A percentile compares a stretch with the other conserved stretches of the same genome.
phyloP scores from a whole-genome alignment of 345 rosid genomes.

The Boechera stricta region DNA sequence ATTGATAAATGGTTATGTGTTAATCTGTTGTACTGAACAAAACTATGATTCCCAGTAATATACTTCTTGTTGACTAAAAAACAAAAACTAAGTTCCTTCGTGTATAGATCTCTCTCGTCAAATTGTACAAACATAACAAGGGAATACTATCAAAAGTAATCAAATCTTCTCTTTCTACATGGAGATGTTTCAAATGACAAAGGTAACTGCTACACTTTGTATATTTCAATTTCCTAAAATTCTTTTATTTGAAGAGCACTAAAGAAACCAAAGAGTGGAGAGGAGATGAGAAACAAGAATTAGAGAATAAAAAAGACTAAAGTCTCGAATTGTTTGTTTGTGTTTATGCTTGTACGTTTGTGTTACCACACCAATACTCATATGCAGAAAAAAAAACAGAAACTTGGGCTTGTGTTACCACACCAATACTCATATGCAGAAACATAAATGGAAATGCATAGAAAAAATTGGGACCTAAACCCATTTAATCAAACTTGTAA shows the following conservation, averaged over 20 bases:
- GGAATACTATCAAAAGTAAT: neutral
- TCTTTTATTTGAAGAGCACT: neutral
- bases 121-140: neutral
- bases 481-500: neutral
- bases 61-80: too few species aligned
- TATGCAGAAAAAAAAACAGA: neutral
- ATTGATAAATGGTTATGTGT: too few species aligned
- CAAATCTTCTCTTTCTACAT: neutral
- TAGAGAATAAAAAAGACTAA: neutral
- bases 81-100: neutral
- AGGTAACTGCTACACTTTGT: neutral
- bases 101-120: neutral
- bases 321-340: neutral
- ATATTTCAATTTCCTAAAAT: neutral
- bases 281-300: neutral
- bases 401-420: neutral
- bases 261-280: slow-evolving; percentile 6
- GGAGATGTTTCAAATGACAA: neutral
- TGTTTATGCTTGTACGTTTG: neutral
- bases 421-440: neutral
- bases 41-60: too few species aligned
- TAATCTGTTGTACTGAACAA: too few species aligned
- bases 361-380: neutral
- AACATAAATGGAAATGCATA: neutral
- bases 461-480: slow-evolving; percentile 12